These are phyloP conservation scores for Arxiozyma bovina DNA, from an alignment of 1,139 yeast genomes.

Conservation along the genomic window DNA sequence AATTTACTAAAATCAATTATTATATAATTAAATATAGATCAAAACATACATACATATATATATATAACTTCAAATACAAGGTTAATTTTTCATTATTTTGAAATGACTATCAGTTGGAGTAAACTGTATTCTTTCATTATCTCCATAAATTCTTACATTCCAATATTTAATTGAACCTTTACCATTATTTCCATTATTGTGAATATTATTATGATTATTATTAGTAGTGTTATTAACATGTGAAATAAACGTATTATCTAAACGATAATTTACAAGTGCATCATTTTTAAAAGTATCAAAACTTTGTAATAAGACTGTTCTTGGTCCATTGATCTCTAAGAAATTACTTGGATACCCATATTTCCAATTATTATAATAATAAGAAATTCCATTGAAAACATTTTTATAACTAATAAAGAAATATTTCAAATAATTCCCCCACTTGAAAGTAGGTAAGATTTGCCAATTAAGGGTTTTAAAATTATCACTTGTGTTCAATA, in stretches of 20 bases:
- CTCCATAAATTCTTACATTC: constrained; percentile 1
- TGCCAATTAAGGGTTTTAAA: neutral
- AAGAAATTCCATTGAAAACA: constrained; percentile 5
- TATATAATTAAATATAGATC: neutral
- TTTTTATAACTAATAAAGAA: neutral
- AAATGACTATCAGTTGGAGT: neutral
- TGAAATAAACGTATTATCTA: constrained; percentile 3
- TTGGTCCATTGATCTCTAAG: constrained; percentile 27
- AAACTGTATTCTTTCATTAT: neutral
- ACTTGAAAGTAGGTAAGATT: constrained; percentile 1
- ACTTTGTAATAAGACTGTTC: constrained; percentile 27
- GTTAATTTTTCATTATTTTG: neutral
- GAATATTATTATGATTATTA: neutral
- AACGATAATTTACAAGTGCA: constrained; percentile 2
- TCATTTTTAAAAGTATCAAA: constrained; percentile 6
- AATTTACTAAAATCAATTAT: neutral
- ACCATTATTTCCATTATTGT: neutral
- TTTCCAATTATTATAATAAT: constrained; percentile 10
- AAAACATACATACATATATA: neutral
- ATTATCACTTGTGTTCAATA: neutral
- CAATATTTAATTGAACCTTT: neutral
- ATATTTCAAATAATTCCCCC: constrained; percentile 4
- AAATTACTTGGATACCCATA: constrained; percentile 16
- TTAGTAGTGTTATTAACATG: neutral
- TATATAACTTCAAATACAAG: neutral